Percentiles rank a stretch among this genome's conserved stretches.
Evolutionary conservation across 148 eudicot genomes (phyloP).

Genomic region (Vaccinium corymbosum): DNA sequence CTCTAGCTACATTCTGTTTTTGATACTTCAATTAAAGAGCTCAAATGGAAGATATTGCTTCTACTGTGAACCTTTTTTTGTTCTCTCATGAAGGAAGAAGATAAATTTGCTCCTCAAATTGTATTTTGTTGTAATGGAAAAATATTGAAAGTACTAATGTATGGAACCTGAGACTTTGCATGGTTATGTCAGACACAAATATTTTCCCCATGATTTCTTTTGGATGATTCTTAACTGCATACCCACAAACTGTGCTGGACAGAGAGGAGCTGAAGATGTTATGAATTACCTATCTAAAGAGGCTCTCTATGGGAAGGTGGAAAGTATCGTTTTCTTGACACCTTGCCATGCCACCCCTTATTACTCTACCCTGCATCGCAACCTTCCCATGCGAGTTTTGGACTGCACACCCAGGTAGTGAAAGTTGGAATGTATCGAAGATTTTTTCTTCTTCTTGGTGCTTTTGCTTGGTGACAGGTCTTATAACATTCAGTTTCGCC

Average conservation of each 20-base stretch:
- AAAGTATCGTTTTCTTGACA: slow-evolving; percentile 65
- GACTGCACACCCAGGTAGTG: slow-evolving; percentile 89
- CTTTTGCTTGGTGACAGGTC: slow-evolving; percentile 2
- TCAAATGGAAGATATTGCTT: not conserved
- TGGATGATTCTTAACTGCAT: slow-evolving; percentile 16
- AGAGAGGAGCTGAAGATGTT: slow-evolving; percentile 97
- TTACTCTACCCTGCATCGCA: slow-evolving; percentile 80
- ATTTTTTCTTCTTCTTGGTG: slow-evolving; percentile 10
- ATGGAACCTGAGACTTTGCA: not conserved
- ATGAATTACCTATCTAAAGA: slow-evolving; percentile 78
- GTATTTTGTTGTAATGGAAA: not conserved
- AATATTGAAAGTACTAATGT: not conserved
- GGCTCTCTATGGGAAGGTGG: slow-evolving; percentile 59
- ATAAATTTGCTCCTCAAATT: not conserved
- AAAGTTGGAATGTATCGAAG: not conserved
- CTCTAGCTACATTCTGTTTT: slow-evolving; percentile 6
- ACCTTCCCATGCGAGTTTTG: slow-evolving; percentile 82
- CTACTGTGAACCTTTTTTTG: not conserved
- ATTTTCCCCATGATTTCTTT: not conserved
- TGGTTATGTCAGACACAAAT: not conserved
- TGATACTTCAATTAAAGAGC: not conserved
- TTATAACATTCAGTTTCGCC: slow-evolving; percentile 1
- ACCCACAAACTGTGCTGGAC: slow-evolving; percentile 21
- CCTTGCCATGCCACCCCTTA: slow-evolving; percentile 98
- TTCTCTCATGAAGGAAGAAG: not conserved